phyloP scores from a whole-genome alignment of 2,329 filamentous ascomycete species.

The Metarhizium robertsii region DNA sequence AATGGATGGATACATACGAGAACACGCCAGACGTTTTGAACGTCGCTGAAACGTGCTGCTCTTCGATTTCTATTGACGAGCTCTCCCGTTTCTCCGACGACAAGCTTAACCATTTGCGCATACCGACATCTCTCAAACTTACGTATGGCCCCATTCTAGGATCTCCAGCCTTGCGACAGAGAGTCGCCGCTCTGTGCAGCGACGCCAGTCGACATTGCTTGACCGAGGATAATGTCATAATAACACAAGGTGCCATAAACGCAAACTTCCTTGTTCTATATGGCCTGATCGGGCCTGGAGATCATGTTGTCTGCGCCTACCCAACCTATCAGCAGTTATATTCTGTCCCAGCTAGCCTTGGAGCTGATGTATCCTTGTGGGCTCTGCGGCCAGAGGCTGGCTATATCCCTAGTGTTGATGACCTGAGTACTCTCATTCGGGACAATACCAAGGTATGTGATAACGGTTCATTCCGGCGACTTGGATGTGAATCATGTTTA shows the following conservation, averaged over 20 bases:
- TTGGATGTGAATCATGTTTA: neutral
- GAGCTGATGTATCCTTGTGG: conserved; percentile 73
- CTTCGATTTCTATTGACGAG: conserved; percentile 64
- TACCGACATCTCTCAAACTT: conserved; percentile 46
- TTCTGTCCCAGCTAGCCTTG: conserved; percentile 61
- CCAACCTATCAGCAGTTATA: conserved; percentile 85
- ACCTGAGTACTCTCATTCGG: conserved; percentile 52
- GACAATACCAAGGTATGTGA: conserved; percentile 57
- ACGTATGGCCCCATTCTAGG: conserved; percentile 68
- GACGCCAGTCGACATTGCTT: conserved; percentile 33
- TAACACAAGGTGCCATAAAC: conserved; percentile 71
- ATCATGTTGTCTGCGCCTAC: conserved; percentile 81
- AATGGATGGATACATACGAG: conserved; percentile 58
- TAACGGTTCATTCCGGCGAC: neutral
- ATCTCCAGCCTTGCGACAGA: conserved; percentile 51
- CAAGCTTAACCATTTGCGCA: conserved; percentile 29
- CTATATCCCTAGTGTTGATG: conserved; percentile 58
- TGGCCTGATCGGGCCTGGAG: conserved; percentile 58
- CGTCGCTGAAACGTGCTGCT: conserved; percentile 70
- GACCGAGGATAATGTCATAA: conserved; percentile 54
- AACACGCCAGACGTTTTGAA: conserved; percentile 51
- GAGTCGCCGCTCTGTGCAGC: conserved; percentile 47
- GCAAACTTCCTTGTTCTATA: conserved; percentile 81
- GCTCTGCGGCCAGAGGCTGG: conserved; percentile 53
- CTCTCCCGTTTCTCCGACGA: conserved; percentile 50